phyloP scores from a whole-genome alignment of 2,329 filamentous ascomycete genomes.

The Alternaria postmessia region DNA sequence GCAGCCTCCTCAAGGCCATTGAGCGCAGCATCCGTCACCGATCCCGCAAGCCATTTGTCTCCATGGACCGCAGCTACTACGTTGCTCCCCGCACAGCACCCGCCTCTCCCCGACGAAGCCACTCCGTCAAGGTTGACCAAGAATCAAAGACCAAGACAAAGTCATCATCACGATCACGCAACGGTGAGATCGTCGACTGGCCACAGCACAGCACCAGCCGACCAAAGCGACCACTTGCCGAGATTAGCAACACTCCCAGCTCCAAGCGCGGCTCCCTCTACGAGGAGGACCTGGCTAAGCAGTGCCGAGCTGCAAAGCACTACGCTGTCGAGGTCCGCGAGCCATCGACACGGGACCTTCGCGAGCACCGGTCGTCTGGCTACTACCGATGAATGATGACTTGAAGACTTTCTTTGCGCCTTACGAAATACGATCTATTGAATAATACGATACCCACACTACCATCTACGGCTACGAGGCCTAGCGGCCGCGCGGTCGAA shows the following conservation, averaged over 20 bases:
- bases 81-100: conserved; percentile 48
- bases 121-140: conserved; percentile 47
- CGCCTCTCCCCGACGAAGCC: conserved; percentile 32
- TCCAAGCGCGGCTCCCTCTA: conserved; percentile 53
- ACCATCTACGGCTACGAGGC: conserved; percentile 12
- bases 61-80: conserved; percentile 55
- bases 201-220: conserved; percentile 29
- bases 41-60: conserved; percentile 51
- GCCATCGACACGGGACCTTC: conserved; percentile 47
- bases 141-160: conserved; percentile 35
- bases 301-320: conserved; percentile 46
- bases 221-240: conserved; percentile 33
- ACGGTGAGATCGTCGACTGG: conserved; percentile 51
- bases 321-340: conserved; percentile 55
- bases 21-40: conserved; percentile 51
- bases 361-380: conserved; percentile 49
- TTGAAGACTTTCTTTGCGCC: conserved; percentile 21
- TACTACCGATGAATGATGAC: conserved; percentile 49
- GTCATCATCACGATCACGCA: conserved; percentile 40
- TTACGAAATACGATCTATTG: conserved; percentile 8
- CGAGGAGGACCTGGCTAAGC: conserved; percentile 49
- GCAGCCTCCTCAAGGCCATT: conserved; percentile 52
- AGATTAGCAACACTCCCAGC: conserved; percentile 42
- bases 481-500: conserved; percentile 10
- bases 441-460: conserved; percentile 11